Conservation (phyloP, 768 basidiomycete genomes). For the Phlebiopsis gigantea region DNA sequence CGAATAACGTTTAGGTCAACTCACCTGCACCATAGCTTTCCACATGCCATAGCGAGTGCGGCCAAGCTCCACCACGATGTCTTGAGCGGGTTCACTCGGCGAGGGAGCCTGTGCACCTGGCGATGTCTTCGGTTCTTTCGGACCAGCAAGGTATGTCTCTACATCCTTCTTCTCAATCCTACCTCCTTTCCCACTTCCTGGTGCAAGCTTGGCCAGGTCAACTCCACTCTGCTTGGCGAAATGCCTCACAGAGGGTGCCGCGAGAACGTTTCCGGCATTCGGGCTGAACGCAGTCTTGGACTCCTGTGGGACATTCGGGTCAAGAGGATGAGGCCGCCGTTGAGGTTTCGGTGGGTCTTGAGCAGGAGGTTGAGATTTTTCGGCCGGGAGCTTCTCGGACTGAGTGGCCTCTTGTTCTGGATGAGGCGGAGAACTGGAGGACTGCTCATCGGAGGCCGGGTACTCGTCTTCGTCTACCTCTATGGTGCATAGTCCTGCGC, state of each 20-base stretch:
- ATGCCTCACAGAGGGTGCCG: constrained; percentile 74
- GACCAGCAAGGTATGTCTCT: constrained; percentile 47
- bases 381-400: neutral
- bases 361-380: neutral
- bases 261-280: constrained; percentile 41
- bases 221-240: constrained; percentile 64
- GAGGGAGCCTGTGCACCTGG: constrained; percentile 1
- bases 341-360: constrained; percentile 2
- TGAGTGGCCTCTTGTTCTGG: constrained; percentile 8
- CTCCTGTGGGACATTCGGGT: constrained; percentile 42
- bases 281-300: constrained; percentile 6
- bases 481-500: constrained; percentile 70
- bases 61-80: constrained; percentile 65
- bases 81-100: constrained; percentile 24
- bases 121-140: constrained; percentile 4
- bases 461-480: constrained; percentile 64
- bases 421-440: constrained; percentile 8
- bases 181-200: constrained; percentile 71
- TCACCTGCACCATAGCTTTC: constrained; percentile 83
- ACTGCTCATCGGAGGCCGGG: constrained; percentile 11
- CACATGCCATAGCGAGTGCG: constrained; percentile 82
- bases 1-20: constrained; percentile 5
- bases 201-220: constrained; percentile 49
- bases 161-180: constrained; percentile 73
- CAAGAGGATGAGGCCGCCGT: constrained; percentile 52